Evolutionary conservation across 1,284 basidiomycete species (phyloP).

Genomic region (Sphaerobolus stellatus): DNA sequence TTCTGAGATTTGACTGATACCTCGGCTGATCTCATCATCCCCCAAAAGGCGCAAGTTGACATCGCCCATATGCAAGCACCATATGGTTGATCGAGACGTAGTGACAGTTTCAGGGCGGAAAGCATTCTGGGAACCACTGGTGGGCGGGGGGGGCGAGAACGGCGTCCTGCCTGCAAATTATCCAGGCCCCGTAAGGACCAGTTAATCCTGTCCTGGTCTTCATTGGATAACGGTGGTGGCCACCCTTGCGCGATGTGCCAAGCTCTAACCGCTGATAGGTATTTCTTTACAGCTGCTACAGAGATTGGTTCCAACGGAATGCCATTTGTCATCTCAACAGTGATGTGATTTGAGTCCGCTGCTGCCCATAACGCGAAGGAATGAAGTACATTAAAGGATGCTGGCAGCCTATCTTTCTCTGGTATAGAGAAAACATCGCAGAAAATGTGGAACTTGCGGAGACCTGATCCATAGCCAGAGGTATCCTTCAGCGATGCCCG

Average conservation of each 20-base stretch:
- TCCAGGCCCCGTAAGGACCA: too few species aligned
- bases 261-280: background rate
- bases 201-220: too few species aligned
- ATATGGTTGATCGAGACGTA: too few species aligned
- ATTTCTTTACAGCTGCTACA: background rate
- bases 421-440: background rate
- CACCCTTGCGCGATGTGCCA: background rate
- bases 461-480: background rate
- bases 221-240: background rate
- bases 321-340: background rate
- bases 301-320: background rate
- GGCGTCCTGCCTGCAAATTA: too few species aligned
- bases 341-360: background rate
- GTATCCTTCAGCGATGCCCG: background rate
- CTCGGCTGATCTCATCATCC: too few species aligned
- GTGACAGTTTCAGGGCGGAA: too few species aligned
- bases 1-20: too few species aligned
- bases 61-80: too few species aligned
- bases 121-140: too few species aligned
- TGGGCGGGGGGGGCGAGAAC: too few species aligned
- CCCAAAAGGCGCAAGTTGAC: too few species aligned
- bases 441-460: background rate
- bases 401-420: constrained; percentile 25
- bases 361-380: constrained; percentile 37
- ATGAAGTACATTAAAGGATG: constrained; percentile 28